Percentiles rank a stretch among this genome's conserved stretches.
These are phyloP conservation scores for Stereum hirsutum DNA, from an alignment of 1,284 basidiomycete genomes.

Conservation along the genomic window DNA sequence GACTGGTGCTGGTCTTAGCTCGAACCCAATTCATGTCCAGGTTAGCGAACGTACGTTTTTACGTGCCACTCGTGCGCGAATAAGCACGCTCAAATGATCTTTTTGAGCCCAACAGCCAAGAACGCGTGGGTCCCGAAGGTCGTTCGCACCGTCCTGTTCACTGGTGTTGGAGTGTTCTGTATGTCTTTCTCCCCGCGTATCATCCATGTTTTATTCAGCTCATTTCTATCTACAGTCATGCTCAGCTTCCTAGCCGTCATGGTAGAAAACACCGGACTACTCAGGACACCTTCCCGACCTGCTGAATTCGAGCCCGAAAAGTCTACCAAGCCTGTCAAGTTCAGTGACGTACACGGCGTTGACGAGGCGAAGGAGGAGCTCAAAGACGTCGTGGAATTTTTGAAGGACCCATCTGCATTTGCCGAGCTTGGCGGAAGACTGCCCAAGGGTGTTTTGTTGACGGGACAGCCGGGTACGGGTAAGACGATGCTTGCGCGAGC, in stretches of 20 bases:
- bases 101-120: slow-evolving; percentile 36
- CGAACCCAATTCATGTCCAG: slow-evolving; percentile 67
- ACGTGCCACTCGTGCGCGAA: neutral
- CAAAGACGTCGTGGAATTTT: slow-evolving; percentile 87
- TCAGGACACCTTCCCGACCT: slow-evolving; percentile 77
- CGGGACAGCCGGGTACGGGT: slow-evolving; percentile 88
- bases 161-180: slow-evolving; percentile 37
- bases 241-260: slow-evolving; percentile 81
- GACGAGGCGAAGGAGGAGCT: slow-evolving; percentile 94
- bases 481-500: slow-evolving; percentile 96
- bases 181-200: slow-evolving; percentile 14
- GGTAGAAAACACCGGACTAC: slow-evolving; percentile 85
- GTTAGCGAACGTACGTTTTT: slow-evolving; percentile 62
- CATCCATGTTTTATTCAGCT: neutral
- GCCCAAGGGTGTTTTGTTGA: slow-evolving; percentile 87
- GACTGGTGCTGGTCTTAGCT: slow-evolving; percentile 32
- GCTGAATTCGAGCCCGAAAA: slow-evolving; percentile 65
- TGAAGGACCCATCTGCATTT: slow-evolving; percentile 86
- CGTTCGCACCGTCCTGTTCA: slow-evolving; percentile 45
- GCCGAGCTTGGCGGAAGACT: slow-evolving; percentile 84
- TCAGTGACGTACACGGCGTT: slow-evolving; percentile 89
- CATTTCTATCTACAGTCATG: slow-evolving; percentile 48
- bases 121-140: slow-evolving; percentile 56
- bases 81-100: slow-evolving; percentile 6
- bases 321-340: slow-evolving; percentile 76